These are phyloP conservation scores for Stygiomarasmius scandens DNA, from an alignment of 1,284 basidiomycete species.

Conservation along the genomic window DNA sequence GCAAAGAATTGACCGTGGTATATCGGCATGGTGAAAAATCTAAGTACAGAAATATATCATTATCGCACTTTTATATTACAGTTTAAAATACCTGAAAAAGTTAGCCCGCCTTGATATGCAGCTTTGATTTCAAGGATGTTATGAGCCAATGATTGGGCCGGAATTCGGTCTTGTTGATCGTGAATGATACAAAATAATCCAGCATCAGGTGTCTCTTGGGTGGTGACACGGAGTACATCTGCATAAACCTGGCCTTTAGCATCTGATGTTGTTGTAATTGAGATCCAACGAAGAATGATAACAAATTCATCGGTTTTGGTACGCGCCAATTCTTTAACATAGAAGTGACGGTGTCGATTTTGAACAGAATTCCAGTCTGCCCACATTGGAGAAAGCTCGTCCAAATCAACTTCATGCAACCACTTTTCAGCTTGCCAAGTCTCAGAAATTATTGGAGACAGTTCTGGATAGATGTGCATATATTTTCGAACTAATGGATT, in stretches of 20 bases:
- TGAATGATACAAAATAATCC: no score
- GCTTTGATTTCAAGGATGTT: no score
- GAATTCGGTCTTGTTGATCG: no score
- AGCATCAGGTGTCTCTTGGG: no score
- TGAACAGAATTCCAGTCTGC: slow-evolving; percentile 24
- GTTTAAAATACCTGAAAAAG: not conserved
- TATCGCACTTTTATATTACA: slow-evolving; percentile 11
- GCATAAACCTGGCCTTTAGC: slow-evolving; percentile 17
- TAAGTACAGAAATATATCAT: not conserved
- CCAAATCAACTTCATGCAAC: slow-evolving; percentile 22
- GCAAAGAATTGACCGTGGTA: not conserved
- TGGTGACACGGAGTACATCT: not conserved
- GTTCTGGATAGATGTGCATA: slow-evolving; percentile 34
- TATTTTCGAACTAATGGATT: slow-evolving; percentile 34
- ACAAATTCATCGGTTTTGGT: slow-evolving; percentile 21
- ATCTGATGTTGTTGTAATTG: not conserved
- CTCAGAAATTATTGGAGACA: slow-evolving; percentile 28
- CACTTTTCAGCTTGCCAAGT: slow-evolving; percentile 35
- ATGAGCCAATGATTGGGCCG: no score
- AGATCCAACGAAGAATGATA: slow-evolving; percentile 26
- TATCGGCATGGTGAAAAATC: not conserved
- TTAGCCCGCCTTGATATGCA: no score
- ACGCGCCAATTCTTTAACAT: slow-evolving; percentile 27
- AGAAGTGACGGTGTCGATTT: slow-evolving; percentile 23
- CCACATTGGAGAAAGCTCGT: slow-evolving; percentile 30